Evolutionary conservation across 202 grass and related monocot species (phyloP).

Genomic region (Zoysia matrella): DNA sequence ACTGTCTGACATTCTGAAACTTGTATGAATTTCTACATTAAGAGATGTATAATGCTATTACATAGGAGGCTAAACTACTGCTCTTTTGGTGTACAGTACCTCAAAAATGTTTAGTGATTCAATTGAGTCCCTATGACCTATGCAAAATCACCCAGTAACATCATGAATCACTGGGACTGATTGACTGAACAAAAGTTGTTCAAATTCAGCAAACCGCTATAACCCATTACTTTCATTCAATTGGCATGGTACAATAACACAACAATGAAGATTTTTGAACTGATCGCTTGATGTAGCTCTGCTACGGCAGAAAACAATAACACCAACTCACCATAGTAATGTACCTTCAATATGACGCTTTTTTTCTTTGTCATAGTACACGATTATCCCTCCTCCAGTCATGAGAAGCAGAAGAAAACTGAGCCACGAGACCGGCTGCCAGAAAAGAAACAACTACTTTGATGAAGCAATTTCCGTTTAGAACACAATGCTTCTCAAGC

Average conservation of each 20-base stretch:
- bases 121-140: neutral
- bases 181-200: neutral
- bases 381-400: conserved; percentile 80
- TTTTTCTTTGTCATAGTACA: conserved; percentile 88
- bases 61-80: neutral
- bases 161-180: neutral
- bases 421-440: conserved; percentile 85
- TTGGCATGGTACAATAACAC: neutral
- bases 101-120: neutral
- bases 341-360: conserved; percentile 96
- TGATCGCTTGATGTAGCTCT: neutral
- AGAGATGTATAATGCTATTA: neutral
- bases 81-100: neutral
- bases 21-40: too few relatives aligned
- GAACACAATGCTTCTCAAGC: conserved; percentile 17
- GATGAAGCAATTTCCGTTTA: neutral
- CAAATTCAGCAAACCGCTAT: neutral
- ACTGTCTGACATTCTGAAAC: too few relatives aligned
- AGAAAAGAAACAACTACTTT: neutral
- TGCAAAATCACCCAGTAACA: neutral
- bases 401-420: conserved; percentile 81
- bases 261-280: neutral
- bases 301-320: conserved; percentile 12
- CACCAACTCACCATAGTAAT: conserved; percentile 76
- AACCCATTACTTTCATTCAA: neutral